Conservation (phyloP, 2,329 filamentous ascomycete species). For the Sporothrix globosa region DNA sequence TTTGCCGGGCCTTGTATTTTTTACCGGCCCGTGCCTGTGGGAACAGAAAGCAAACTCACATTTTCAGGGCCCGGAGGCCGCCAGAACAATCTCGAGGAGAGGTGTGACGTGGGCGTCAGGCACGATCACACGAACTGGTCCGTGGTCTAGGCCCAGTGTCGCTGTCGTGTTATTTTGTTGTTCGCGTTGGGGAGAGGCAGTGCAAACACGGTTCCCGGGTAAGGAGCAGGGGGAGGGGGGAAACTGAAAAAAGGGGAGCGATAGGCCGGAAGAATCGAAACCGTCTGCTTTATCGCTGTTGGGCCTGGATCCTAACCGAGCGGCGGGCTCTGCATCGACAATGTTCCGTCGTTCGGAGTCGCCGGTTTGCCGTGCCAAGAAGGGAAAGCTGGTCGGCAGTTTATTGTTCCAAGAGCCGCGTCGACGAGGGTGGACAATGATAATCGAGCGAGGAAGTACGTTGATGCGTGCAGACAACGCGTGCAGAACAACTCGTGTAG, state of each 20-base stretch:
- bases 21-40: not conserved
- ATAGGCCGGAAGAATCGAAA: conserved; percentile 3
- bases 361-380: not conserved
- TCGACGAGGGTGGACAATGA: not conserved
- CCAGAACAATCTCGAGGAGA: conserved; percentile 32
- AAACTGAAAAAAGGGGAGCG: conserved; percentile 8
- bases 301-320: not conserved
- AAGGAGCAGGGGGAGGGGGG: conserved; percentile 18
- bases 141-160: conserved; percentile 19
- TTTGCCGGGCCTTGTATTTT: conserved; percentile 8
- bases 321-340: conserved; percentile 22
- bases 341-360: conserved; percentile 3
- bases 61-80: conserved; percentile 36
- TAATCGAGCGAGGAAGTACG: not conserved
- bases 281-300: conserved; percentile 6
- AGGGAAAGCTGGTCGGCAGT: not conserved
- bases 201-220: conserved; percentile 23
- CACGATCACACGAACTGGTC: conserved; percentile 1
- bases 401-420: not conserved
- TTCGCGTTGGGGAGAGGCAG: conserved; percentile 19
- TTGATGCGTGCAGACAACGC: not conserved
- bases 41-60: conserved; percentile 28
- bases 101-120: conserved; percentile 20
- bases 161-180: conserved; percentile 10
- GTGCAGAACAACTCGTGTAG: not conserved